phyloP scores from a whole-genome alignment of 345 rosid species.

The Litchi chinensis region DNA sequence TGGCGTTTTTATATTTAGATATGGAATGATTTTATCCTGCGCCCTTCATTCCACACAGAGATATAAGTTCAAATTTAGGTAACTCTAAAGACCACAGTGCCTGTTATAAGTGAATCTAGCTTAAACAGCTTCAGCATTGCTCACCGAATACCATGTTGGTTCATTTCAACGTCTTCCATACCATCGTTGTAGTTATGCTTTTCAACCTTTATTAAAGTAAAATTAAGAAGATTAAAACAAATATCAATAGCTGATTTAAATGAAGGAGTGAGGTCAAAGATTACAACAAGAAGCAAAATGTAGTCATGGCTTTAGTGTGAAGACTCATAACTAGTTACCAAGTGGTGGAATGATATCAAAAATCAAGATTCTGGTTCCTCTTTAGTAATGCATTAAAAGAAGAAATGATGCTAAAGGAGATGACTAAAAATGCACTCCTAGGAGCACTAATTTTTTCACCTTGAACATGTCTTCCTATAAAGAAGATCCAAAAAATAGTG shows the following conservation, averaged over 20 bases:
- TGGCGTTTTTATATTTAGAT: slow-evolving; percentile 47
- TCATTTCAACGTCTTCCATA: slow-evolving; percentile 24
- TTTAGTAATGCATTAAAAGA: background rate
- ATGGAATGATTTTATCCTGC: slow-evolving; percentile 45
- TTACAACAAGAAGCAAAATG: slow-evolving; percentile 3
- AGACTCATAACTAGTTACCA: background rate
- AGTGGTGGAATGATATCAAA: background rate
- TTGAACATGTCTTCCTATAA: no score
- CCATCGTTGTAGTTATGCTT: slow-evolving; percentile 38
- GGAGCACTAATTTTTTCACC: no score
- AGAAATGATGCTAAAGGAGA: background rate
- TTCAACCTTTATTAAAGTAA: slow-evolving; percentile 36
- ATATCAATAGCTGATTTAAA: slow-evolving; percentile 1
- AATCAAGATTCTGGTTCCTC: background rate
- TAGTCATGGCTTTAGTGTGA: background rate
- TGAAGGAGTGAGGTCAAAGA: background rate
- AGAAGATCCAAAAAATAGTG: no score
- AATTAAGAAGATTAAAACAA: slow-evolving; percentile 13
- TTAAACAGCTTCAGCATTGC: slow-evolving; percentile 20
- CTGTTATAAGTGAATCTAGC: background rate
- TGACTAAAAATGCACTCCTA: no score
- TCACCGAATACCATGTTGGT: slow-evolving; percentile 37
- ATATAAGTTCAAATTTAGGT: background rate
- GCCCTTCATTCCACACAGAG: slow-evolving; percentile 41
- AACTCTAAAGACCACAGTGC: slow-evolving; percentile 2